Percentiles rank a stretch among this genome's conserved stretches.
These are phyloP conservation scores for Pinus tabuliformis DNA, from an alignment of 75 land plant genomes.

Conservation along the genomic window DNA sequence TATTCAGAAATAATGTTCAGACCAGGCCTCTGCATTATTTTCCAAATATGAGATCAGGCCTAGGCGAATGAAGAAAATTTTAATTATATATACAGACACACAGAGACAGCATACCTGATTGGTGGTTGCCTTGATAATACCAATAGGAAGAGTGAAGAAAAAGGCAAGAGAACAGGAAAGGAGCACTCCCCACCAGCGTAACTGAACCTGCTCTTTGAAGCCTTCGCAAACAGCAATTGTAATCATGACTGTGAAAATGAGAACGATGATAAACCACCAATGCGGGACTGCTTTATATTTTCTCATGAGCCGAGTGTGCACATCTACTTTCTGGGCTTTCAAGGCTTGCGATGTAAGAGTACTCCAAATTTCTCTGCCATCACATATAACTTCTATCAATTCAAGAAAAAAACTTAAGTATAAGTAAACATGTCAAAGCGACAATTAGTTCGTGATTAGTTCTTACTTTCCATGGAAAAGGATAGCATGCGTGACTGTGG, in stretches of 20 bases:
- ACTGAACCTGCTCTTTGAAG: slow-evolving; percentile 29
- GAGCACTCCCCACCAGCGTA: slow-evolving; percentile 21
- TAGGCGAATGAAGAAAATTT: not conserved
- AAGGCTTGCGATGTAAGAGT: slow-evolving; percentile 8
- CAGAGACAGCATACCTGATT: slow-evolving; percentile 13
- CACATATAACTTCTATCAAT: not conserved
- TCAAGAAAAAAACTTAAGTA: not conserved
- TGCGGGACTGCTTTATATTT: slow-evolving; percentile 24
- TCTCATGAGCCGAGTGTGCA: slow-evolving; percentile 34
- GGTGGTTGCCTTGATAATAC: slow-evolving; percentile 31
- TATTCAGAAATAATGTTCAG: slow-evolving; percentile 87
- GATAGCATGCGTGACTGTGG: slow-evolving; percentile 57
- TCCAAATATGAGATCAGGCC: not conserved
- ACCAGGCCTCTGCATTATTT: slow-evolving; percentile 60
- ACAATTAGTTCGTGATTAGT: slow-evolving; percentile 10
- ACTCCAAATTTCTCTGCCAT: not conserved
- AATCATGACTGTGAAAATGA: slow-evolving; percentile 4
- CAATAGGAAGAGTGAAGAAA: slow-evolving; percentile 29
- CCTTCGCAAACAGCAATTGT: slow-evolving; percentile 14
- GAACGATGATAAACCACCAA: slow-evolving; percentile 16
- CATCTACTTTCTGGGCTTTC: slow-evolving; percentile 17
- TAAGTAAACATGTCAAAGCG: slow-evolving; percentile 7
- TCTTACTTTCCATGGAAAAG: slow-evolving; percentile 64
- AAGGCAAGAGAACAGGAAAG: slow-evolving; percentile 13
- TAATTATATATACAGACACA: not conserved